A percentile compares a stretch with the other conserved stretches of the same genome.
phyloP scores from a whole-genome alignment of 1,284 basidiomycete genomes.

The Microbotryum violaceum region DNA sequence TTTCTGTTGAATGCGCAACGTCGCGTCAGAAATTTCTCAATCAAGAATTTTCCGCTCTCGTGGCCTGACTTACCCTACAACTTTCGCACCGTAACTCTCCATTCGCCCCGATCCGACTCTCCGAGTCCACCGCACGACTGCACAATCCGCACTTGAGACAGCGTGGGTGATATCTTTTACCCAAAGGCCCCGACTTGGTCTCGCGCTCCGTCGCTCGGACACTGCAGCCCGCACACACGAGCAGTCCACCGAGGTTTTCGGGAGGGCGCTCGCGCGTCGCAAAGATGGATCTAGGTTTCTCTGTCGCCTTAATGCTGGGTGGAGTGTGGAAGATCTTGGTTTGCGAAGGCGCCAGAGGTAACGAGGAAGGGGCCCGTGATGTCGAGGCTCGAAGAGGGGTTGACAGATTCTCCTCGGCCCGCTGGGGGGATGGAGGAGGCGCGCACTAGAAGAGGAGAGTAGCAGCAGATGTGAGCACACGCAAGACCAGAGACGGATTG shows the following conservation, averaged over 20 bases:
- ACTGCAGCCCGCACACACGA: slow-evolving; percentile 24
- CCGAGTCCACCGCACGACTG: slow-evolving; percentile 17
- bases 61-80: slow-evolving; percentile 15
- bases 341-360: not conserved
- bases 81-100: slow-evolving; percentile 22
- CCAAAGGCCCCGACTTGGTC: slow-evolving; percentile 13
- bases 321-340: not conserved
- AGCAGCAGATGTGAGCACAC: too few relatives aligned
- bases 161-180: slow-evolving; percentile 15
- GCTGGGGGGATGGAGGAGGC: not conserved
- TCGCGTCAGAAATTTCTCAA: too few relatives aligned
- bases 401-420: not conserved
- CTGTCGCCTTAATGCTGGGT: not conserved
- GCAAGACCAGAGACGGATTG: not conserved
- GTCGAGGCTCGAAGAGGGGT: slow-evolving; percentile 6
- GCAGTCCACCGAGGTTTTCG: slow-evolving; percentile 18
- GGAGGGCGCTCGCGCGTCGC: slow-evolving; percentile 18
- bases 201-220: slow-evolving; percentile 22
- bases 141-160: slow-evolving; percentile 23
- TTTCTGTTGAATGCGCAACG: too few relatives aligned
- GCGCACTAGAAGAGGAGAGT: not conserved
- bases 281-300: slow-evolving; percentile 12
- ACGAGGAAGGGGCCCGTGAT: not conserved
- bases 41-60: too few relatives aligned
- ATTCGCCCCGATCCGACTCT: slow-evolving; percentile 9